Conservation (phyloP, 1,284 basidiomycete species). For the Takashimella koratensis region DNA sequence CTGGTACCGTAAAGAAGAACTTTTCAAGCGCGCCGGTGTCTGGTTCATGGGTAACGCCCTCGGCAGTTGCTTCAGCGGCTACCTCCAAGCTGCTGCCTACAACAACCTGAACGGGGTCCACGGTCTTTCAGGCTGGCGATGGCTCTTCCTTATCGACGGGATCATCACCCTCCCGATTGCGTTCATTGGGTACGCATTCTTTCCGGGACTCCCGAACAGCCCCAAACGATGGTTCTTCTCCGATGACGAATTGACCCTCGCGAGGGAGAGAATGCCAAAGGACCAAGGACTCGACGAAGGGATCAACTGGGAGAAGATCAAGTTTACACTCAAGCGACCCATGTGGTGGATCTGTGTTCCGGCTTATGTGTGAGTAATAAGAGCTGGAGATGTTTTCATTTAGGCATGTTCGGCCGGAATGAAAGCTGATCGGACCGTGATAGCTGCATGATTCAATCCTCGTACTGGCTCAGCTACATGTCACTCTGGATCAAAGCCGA, state of each 20-base stretch:
- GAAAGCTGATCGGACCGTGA: too few species aligned
- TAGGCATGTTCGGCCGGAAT: background rate
- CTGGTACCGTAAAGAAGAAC: conserved; percentile 39
- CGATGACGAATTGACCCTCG: conserved; percentile 23
- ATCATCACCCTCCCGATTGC: conserved; percentile 30
- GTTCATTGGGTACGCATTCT: conserved; percentile 21
- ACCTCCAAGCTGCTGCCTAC: conserved; percentile 31
- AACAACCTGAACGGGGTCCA: conserved; percentile 33
- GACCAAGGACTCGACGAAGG: conserved; percentile 7
- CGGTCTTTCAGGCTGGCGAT: conserved; percentile 37
- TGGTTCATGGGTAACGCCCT: conserved; percentile 24
- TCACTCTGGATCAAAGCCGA: conserved; percentile 30
- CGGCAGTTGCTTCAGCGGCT: conserved; percentile 26
- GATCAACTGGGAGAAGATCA: conserved; percentile 24
- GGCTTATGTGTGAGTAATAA: conserved; percentile 25
- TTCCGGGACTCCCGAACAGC: conserved; percentile 28
- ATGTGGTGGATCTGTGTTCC: conserved; percentile 28
- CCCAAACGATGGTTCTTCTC: conserved; percentile 18
- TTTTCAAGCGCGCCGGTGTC: conserved; percentile 46
- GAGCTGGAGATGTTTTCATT: too few species aligned
- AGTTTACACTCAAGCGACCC: conserved; percentile 17
- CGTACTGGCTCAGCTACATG: conserved; percentile 31
- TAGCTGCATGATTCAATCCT: conserved; percentile 21
- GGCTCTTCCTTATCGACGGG: too few species aligned
- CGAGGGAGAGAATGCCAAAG: conserved; percentile 4